A percentile compares a stretch with the other conserved stretches of the same genome.
These are phyloP conservation scores for Ustilago curta DNA, from an alignment of 1,284 basidiomycete species.

Conservation along the genomic window DNA sequence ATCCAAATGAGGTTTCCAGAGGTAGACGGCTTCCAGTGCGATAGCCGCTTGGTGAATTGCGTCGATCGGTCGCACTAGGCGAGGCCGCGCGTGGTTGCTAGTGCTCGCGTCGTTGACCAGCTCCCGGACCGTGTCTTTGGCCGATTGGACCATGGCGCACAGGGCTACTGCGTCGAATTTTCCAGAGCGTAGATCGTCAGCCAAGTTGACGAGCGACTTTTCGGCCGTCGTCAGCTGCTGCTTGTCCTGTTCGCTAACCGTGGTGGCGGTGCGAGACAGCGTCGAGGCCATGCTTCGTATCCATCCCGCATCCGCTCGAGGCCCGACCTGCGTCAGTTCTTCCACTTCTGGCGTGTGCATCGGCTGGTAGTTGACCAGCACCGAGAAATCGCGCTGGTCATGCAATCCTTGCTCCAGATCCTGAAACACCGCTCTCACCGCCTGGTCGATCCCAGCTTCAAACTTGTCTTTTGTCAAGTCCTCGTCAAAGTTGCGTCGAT, in stretches of 20 bases:
- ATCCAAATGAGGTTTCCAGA: background rate
- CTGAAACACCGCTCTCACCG: slow-evolving; percentile 17
- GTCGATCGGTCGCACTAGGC: slow-evolving; percentile 26
- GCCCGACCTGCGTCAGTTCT: slow-evolving; percentile 34
- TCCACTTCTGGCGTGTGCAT: slow-evolving; percentile 22
- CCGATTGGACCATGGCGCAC: slow-evolving; percentile 15
- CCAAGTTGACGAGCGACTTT: slow-evolving; percentile 12
- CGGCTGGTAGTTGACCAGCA: slow-evolving; percentile 51
- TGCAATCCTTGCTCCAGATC: slow-evolving; percentile 21
- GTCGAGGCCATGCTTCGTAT: slow-evolving; percentile 25
- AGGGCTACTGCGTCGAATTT: background rate
- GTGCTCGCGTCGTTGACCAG: slow-evolving; percentile 2
- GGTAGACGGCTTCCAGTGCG: slow-evolving; percentile 31
- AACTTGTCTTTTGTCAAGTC: slow-evolving; percentile 13
- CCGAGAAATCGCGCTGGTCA: slow-evolving; percentile 51
- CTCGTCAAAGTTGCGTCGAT: slow-evolving; percentile 16
- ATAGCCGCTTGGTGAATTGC: slow-evolving; percentile 20
- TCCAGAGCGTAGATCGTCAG: background rate
- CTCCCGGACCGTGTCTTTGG: slow-evolving; percentile 17
- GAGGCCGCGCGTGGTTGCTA: background rate
- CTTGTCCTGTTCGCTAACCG: slow-evolving; percentile 6
- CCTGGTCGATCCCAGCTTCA: slow-evolving; percentile 15
- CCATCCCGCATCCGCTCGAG: slow-evolving; percentile 24
- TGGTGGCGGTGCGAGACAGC: background rate
- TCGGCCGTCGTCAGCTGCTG: slow-evolving; percentile 19